Evolutionary conservation across 305 asterid species (phyloP), one percentile per base, ranked within the genome.

Genomic region (Fraxinus sp.): DNA sequence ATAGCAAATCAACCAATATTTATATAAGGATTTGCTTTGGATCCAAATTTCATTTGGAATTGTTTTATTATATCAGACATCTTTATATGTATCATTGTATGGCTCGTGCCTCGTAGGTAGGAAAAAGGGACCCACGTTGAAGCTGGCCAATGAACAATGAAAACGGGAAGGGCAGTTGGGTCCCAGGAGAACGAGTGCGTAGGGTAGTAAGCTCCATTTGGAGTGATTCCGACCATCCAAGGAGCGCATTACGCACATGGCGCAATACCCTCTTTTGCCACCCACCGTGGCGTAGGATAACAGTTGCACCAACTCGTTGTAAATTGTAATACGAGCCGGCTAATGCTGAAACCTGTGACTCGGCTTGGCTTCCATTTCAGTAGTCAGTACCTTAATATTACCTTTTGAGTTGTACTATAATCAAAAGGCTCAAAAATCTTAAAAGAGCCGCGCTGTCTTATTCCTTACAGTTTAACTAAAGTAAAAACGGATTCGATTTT

Each of bases 211-310:
- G 75, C 26, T 80, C 70, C 28, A 74, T n/a, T 83, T 77, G 35
- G 64, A 71, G 79, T 20, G 68, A 80, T 46, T 57, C 85, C 83
- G 86, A 84, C 88, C 90, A 85, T 87, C 89, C 16, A 87, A 78
- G 87, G 49, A 80, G 85, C 88, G 89, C 90, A 87, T 90, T 83
- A 70, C 73, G 86, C 89, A 89, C 91, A 87, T 86, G 89, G 77
- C 57, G 59, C 78, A 86, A 86, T 82, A 78, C 85, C 81, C 55
- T 64, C 76, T 64, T 32, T 32, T 83, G 76, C 85, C 86, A 86
- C 85, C 87, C 85, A 75, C 66, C 77, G 20, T 55, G 86, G 87
- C 91, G 66, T 16, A 81, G 81, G 87, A 55, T 83, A 80, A 33
- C 77, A 70, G 49, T 75, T 52, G 9, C 72, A 9, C 81, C 82